Percentiles rank a stretch among this genome's conserved stretches.
These are phyloP conservation scores for Boletellus emodensis DNA, from an alignment of 768 basidiomycete species.

Conservation along the genomic window DNA sequence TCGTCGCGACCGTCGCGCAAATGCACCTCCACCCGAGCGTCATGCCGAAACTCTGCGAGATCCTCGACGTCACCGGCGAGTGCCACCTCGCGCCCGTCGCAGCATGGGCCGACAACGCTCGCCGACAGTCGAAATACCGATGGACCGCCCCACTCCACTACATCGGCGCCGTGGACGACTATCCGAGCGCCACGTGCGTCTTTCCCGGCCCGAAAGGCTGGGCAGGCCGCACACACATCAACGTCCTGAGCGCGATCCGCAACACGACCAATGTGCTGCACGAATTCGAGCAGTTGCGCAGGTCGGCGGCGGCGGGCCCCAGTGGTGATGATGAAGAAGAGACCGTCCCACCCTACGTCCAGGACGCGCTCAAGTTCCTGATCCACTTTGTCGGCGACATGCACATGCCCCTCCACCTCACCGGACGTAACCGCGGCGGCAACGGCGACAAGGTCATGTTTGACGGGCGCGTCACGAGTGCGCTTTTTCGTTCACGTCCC, in stretches of 20 bases:
- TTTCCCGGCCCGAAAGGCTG: constrained; percentile 80
- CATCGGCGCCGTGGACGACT: constrained; percentile 67
- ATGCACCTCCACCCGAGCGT: constrained; percentile 80
- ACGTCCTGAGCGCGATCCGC: constrained; percentile 73
- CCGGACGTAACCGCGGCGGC: constrained; percentile 83
- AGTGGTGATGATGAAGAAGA: constrained; percentile 1
- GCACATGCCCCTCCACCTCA: constrained; percentile 92
- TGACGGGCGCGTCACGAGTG: constrained; percentile 68
- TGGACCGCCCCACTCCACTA: constrained; percentile 80
- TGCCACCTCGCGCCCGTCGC: constrained; percentile 85
- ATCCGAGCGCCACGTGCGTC: constrained; percentile 68
- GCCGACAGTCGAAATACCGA: constrained; percentile 47
- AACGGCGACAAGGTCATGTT: constrained; percentile 76
- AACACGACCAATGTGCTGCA: constrained; percentile 69
- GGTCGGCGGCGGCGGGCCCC: not conserved
- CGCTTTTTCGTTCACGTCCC: constrained; percentile 22
- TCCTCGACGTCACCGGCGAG: constrained; percentile 51
- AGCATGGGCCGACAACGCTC: constrained; percentile 81
- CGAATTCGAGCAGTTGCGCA: constrained; percentile 37
- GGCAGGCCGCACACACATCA: constrained; percentile 50
- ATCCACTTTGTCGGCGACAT: constrained; percentile 92
- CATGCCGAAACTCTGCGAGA: constrained; percentile 59
- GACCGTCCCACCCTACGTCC: constrained; percentile 38
- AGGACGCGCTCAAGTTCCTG: constrained; percentile 87
- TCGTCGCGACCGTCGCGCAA: constrained; percentile 91